These are phyloP conservation scores for Termitomyces sp. DNA, from an alignment of 1,284 basidiomycete species.

Conservation along the genomic window DNA sequence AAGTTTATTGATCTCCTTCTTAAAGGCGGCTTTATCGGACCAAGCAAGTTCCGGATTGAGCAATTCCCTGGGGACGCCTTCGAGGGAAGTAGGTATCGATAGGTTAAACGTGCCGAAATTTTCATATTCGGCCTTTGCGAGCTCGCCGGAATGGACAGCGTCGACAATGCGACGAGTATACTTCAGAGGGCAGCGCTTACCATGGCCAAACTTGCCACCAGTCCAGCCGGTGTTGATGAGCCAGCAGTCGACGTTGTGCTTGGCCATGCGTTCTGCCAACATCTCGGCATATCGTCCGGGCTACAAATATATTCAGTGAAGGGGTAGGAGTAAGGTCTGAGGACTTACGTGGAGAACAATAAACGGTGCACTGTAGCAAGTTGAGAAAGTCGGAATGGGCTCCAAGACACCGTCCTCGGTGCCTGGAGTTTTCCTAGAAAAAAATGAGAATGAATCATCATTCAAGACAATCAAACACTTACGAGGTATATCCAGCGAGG, in stretches of 20 bases:
- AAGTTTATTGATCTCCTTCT: conserved; percentile 79
- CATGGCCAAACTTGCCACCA: conserved; percentile 88
- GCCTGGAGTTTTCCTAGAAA: conserved; percentile 77
- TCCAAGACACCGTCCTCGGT: conserved; percentile 98
- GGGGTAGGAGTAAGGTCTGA: neutral
- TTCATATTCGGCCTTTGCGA: conserved; percentile 85
- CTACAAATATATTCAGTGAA: conserved; percentile 40
- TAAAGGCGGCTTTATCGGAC: conserved; percentile 83
- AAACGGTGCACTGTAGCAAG: conserved; percentile 98
- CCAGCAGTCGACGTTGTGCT: conserved; percentile 93
- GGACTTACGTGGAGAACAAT: conserved; percentile 85
- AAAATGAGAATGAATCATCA: conserved; percentile 6
- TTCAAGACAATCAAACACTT: conserved; percentile 25
- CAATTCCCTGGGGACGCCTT: conserved; percentile 84
- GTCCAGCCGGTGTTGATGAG: conserved; percentile 99
- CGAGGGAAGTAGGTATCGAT: conserved; percentile 74
- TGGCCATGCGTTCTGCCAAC: conserved; percentile 93
- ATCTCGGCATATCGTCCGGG: conserved; percentile 94
- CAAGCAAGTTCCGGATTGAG: conserved; percentile 85
- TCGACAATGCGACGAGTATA: conserved; percentile 96
- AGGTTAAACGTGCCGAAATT: conserved; percentile 79
- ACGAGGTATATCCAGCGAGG: conserved; percentile 94
- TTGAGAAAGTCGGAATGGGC: conserved; percentile 98
- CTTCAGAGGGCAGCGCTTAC: conserved; percentile 92
- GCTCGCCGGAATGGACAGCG: conserved; percentile 91